Evolutionary conservation across 495 filamentous ascomycete genomes (phyloP).

Genomic region (Aspergillus bridgeri): DNA sequence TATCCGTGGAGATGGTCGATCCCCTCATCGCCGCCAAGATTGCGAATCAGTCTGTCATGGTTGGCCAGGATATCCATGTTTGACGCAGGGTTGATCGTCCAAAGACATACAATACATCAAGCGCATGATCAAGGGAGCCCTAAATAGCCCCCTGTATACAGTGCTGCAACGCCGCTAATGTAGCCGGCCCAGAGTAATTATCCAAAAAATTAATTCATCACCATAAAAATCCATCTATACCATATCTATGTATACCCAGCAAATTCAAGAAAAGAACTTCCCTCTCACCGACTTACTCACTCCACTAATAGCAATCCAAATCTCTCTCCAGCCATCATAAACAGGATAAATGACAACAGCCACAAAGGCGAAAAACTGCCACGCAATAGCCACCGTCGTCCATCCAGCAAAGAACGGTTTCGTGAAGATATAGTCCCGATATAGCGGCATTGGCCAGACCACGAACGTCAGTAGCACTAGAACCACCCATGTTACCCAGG

Average conservation of each 20-base stretch:
- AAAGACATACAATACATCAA: too few relatives aligned
- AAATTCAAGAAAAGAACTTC: too few relatives aligned
- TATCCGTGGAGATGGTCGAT: slow-evolving; percentile 7
- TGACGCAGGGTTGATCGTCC: too few relatives aligned
- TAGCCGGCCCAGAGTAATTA: too few relatives aligned
- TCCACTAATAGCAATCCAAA: neutral
- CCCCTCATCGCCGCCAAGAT: slow-evolving; percentile 16
- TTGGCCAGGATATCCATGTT: too few relatives aligned
- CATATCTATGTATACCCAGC: too few relatives aligned
- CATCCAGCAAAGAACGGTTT: slow-evolving; percentile 46
- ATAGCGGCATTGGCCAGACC: slow-evolving; percentile 43
- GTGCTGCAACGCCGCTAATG: too few relatives aligned
- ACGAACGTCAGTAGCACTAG: slow-evolving; percentile 40
- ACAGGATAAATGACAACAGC: slow-evolving; percentile 45
- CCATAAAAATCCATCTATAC: too few relatives aligned
- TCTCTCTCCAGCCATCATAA: slow-evolving; percentile 39
- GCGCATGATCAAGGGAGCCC: too few relatives aligned
- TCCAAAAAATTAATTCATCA: too few relatives aligned
- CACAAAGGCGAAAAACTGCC: slow-evolving; percentile 43
- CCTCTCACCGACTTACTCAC: neutral
- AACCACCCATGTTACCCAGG: slow-evolving; percentile 36
- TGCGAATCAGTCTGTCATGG: neutral
- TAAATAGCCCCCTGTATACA: too few relatives aligned
- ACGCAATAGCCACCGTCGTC: slow-evolving; percentile 44
- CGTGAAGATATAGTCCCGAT: slow-evolving; percentile 43